Percentiles rank a stretch among this genome's conserved stretches.
phyloP scores from a whole-genome alignment of 345 rosid genomes.

The Rhodomyrtus tomentosa region DNA sequence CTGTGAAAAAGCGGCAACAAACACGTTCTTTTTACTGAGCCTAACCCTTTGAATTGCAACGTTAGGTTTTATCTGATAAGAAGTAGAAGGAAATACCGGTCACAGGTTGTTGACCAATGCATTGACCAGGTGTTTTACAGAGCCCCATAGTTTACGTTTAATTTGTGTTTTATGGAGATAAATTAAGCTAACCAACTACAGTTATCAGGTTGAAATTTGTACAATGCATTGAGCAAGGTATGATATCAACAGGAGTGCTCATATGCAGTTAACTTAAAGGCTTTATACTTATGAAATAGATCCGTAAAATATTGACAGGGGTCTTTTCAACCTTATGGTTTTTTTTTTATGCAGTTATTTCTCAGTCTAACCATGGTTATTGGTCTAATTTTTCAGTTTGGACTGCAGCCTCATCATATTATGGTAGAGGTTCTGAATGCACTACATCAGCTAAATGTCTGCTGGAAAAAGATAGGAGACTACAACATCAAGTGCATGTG shows the following conservation, averaged over 20 bases:
- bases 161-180: neutral
- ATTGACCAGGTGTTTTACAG: neutral
- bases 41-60: neutral
- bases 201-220: neutral
- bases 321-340: neutral
- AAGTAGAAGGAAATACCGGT: neutral
- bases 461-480: conserved; percentile 95
- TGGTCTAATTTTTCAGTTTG: conserved; percentile 37
- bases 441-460: conserved; percentile 67
- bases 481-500: conserved; percentile 96
- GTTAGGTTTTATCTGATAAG: neutral
- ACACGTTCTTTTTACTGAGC: neutral
- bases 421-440: conserved; percentile 86
- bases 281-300: neutral
- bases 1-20: neutral
- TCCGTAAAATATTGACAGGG: neutral
- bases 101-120: neutral
- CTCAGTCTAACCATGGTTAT: neutral
- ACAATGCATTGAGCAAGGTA: neutral
- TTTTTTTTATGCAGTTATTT: neutral
- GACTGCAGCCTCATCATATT: conserved; percentile 83
- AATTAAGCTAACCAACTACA: neutral
- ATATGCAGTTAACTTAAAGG: neutral
- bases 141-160: neutral
- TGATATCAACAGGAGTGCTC: neutral